Evolutionary conservation across 345 rosid species (phyloP).

Genomic region (Lepidium africanum): DNA sequence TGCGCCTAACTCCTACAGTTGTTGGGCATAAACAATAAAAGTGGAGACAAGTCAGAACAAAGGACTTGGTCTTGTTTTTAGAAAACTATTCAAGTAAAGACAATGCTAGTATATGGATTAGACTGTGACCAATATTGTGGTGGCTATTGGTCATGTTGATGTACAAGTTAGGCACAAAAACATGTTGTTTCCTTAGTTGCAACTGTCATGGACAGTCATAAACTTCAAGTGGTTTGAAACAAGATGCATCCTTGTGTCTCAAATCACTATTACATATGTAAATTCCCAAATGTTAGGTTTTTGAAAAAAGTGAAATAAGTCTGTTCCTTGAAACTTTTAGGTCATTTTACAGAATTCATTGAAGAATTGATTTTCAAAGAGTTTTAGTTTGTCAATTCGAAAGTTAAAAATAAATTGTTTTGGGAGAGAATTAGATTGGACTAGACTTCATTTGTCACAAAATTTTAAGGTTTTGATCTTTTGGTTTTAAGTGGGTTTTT

Average conservation of each 20-base stretch:
- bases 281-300: not conserved
- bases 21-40: not conserved
- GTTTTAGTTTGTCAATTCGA: too few species aligned
- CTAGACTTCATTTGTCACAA: too few species aligned
- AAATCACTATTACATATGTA: slow-evolving; percentile 9
- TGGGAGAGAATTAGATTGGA: too few species aligned
- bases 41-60: slow-evolving; percentile 5
- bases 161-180: slow-evolving; percentile 21
- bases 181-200: slow-evolving; percentile 22
- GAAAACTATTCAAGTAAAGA: not conserved
- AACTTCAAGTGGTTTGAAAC: slow-evolving; percentile 17
- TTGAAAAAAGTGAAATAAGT: not conserved
- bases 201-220: slow-evolving; percentile 3
- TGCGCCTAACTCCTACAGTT: slow-evolving; percentile 18
- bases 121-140: slow-evolving; percentile 23
- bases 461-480: too few species aligned
- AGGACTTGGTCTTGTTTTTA: not conserved
- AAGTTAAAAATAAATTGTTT: too few species aligned
- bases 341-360: not conserved
- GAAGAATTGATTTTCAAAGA: not conserved
- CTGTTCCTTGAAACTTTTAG: not conserved
- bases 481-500: too few species aligned
- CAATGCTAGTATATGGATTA: not conserved
- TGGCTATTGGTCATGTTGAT: slow-evolving; percentile 23
- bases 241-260: not conserved